These are phyloP conservation scores for Erodium texanum DNA, from an alignment of 441 rosid species.

Conservation along the genomic window DNA sequence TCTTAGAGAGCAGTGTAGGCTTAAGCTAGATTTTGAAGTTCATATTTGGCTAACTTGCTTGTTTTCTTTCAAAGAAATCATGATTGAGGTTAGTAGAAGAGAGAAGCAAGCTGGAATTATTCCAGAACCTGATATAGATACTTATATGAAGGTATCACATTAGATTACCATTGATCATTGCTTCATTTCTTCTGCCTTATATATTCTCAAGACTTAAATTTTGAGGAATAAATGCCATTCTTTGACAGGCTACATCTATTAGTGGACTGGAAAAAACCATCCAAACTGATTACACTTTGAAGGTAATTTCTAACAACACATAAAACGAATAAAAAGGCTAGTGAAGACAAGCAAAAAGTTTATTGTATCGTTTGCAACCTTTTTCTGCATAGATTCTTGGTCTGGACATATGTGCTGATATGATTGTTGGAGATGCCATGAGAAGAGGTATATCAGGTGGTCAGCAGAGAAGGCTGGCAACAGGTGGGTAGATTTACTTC, in stretches of 20 bases:
- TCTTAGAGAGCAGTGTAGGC: too few relatives aligned
- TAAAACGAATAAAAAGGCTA: too few relatives aligned
- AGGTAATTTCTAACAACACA: conserved; percentile 13
- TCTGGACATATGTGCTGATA: conserved; percentile 27
- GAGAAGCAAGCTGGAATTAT: conserved; percentile 31
- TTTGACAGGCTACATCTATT: conserved; percentile 23
- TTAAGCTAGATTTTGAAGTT: too few relatives aligned
- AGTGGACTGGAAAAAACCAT: conserved; percentile 25
- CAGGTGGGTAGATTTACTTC: conserved; percentile 29
- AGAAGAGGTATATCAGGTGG: conserved; percentile 41
- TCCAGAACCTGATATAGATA: conserved; percentile 25
- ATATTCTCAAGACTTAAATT: background rate
- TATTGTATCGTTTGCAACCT: background rate
- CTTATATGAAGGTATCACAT: conserved; percentile 32
- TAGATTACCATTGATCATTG: too few relatives aligned
- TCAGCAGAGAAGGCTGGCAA: conserved; percentile 46
- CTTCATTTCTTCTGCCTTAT: too few relatives aligned
- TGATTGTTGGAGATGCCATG: conserved; percentile 31
- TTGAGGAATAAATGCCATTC: too few relatives aligned
- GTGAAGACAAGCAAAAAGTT: too few relatives aligned
- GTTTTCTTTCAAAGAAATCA: conserved; percentile 11
- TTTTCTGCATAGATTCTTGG: conserved; percentile 25
- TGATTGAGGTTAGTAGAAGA: conserved; percentile 23
- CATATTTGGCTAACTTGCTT: too few relatives aligned
- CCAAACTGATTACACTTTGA: conserved; percentile 31